phyloP scores from a whole-genome alignment of 2,329 filamentous ascomycete species.

The Fusarium anthophilum region DNA sequence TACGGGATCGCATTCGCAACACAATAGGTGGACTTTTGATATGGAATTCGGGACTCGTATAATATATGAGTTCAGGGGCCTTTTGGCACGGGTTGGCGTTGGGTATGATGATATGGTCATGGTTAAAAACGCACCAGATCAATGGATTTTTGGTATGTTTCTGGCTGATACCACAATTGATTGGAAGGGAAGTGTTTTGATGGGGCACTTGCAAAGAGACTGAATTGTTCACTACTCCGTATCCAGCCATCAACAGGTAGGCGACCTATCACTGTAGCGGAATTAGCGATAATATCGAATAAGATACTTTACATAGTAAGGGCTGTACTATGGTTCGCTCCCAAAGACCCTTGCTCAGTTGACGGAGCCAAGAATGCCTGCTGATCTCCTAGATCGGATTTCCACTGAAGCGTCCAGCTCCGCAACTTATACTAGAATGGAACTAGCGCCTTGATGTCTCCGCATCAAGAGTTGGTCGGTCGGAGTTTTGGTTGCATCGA shows the following conservation, averaged over 20 bases:
- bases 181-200: background rate
- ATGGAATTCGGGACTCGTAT: slow-evolving; percentile 12
- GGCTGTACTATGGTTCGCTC: background rate
- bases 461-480: background rate
- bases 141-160: slow-evolving; percentile 18
- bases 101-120: slow-evolving; percentile 21
- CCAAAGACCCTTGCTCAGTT: background rate
- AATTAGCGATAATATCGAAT: slow-evolving; percentile 41
- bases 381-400: background rate
- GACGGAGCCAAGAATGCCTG: background rate
- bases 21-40: background rate
- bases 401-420: background rate
- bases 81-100: slow-evolving; percentile 33
- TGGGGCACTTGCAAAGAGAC: slow-evolving; percentile 8
- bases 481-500: slow-evolving; percentile 27
- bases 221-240: slow-evolving; percentile 5
- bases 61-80: slow-evolving; percentile 8
- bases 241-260: background rate
- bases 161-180: slow-evolving; percentile 19
- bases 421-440: slow-evolving; percentile 25
- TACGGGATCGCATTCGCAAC: background rate
- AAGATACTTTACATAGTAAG: slow-evolving; percentile 2
- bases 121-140: slow-evolving; percentile 35
- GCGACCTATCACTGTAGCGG: slow-evolving; percentile 36
- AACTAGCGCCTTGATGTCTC: slow-evolving; percentile 17